These are phyloP conservation scores for Aspergillus novoparasiticus DNA, from an alignment of 2,329 filamentous ascomycete genomes.

Conservation along the genomic window DNA sequence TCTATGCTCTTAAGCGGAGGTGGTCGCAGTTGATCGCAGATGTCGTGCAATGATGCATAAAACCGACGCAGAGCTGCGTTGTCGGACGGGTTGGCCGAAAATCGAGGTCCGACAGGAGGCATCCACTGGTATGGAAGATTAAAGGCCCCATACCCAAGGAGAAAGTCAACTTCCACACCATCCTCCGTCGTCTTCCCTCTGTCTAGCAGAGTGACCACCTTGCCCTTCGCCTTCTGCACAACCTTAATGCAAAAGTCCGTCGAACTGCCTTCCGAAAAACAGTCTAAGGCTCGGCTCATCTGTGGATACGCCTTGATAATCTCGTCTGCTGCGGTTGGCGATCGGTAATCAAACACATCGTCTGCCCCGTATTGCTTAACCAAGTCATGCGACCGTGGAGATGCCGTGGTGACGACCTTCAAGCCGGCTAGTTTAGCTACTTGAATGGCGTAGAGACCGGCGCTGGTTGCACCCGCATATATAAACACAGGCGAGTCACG, in stretches of 20 bases:
- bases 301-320: neutral
- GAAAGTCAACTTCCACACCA: neutral
- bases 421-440: slow-evolving; percentile 14
- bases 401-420: slow-evolving; percentile 12
- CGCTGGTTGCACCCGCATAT: slow-evolving; percentile 12
- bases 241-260: neutral
- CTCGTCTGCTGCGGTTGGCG: neutral
- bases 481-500: slow-evolving; percentile 8
- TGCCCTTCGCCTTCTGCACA: neutral
- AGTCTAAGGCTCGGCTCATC: neutral
- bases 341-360: neutral
- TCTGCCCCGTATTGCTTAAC: slow-evolving; percentile 14
- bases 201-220: neutral
- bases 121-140: neutral
- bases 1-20: neutral
- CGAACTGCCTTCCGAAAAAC: neutral
- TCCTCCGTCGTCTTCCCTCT: neutral
- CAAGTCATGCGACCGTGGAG: slow-evolving; percentile 16
- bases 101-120: neutral
- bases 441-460: slow-evolving; percentile 15
- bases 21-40: neutral
- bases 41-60: neutral
- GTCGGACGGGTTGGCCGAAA: neutral
- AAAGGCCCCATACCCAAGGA: neutral
- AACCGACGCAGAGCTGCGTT: neutral